These are phyloP conservation scores for Kazachstania martiniae DNA, from an alignment of 805 yeast species.

Conservation along the genomic window DNA sequence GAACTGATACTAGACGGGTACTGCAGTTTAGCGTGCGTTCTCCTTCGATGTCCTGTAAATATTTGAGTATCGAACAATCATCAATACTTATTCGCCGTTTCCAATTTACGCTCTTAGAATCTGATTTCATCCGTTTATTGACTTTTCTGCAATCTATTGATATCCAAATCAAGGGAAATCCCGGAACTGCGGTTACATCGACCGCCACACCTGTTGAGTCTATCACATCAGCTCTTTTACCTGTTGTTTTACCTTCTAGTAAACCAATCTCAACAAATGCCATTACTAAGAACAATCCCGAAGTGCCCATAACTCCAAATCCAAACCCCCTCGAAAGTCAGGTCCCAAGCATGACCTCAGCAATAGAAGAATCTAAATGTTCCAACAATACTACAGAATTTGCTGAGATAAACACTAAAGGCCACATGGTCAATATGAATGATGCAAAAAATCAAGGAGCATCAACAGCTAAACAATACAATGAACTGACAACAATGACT, in stretches of 20 bases:
- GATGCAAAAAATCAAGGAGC: neutral
- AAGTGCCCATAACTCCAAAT: no score
- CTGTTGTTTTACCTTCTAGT: no score
- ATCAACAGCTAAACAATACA: neutral
- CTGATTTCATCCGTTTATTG: slow-evolving; percentile 8
- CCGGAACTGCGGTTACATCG: neutral
- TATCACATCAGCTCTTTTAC: neutral
- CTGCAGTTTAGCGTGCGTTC: slow-evolving; percentile 17
- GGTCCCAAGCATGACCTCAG: no score
- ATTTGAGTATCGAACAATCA: slow-evolving; percentile 6
- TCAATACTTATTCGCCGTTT: slow-evolving; percentile 12
- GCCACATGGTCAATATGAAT: neutral
- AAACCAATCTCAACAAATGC: no score
- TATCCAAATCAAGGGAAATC: slow-evolving; percentile 9
- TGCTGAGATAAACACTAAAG: neutral
- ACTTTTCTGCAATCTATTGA: slow-evolving; percentile 4
- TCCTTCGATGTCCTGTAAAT: slow-evolving; percentile 23
- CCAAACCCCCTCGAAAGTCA: no score
- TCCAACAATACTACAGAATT: neutral
- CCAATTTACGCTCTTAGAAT: slow-evolving; percentile 10
- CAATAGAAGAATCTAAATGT: no score
- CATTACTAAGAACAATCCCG: no score
- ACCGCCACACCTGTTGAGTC: neutral
- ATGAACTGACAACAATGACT: neutral
- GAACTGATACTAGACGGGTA: neutral